A percentile compares a stretch with the other conserved stretches of the same genome.
Evolutionary conservation across 768 basidiomycete genomes (phyloP).

Genomic region (Gymnopilus junonius): DNA sequence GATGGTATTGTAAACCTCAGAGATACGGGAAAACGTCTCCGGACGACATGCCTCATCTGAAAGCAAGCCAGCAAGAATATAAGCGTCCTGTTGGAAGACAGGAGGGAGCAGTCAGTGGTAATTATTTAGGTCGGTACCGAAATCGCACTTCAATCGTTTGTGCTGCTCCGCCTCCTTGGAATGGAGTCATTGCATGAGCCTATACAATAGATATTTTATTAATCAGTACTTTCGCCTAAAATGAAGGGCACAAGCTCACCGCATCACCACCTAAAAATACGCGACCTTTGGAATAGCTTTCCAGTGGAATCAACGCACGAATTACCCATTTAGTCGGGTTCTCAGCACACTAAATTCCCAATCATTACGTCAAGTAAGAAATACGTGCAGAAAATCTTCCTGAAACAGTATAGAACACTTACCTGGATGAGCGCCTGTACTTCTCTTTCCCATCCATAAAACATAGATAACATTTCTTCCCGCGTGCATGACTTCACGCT

Average conservation of each 20-base stretch:
- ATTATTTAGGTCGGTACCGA: too few relatives aligned
- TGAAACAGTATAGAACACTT: constrained; percentile 7
- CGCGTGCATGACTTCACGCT: constrained; percentile 23
- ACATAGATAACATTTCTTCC: constrained; percentile 42
- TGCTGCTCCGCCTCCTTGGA: constrained; percentile 35
- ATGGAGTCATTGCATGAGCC: constrained; percentile 41
- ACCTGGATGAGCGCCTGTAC: constrained; percentile 49
- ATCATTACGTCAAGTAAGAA: neutral
- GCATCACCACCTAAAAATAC: constrained; percentile 57
- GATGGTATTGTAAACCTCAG: constrained; percentile 30
- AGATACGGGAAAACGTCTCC: constrained; percentile 28
- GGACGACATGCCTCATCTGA: constrained; percentile 9
- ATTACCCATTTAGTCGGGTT: constrained; percentile 49
- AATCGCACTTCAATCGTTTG: constrained; percentile 34
- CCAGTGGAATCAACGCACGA: constrained; percentile 42
- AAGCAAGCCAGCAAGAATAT: constrained; percentile 36
- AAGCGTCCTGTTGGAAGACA: constrained; percentile 38
- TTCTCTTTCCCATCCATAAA: constrained; percentile 50
- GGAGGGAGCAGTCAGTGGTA: too few relatives aligned
- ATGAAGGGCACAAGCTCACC: constrained; percentile 25
- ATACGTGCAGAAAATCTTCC: neutral
- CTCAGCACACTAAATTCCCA: constrained; percentile 36
- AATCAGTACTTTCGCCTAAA: neutral
- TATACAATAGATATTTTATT: constrained; percentile 7
- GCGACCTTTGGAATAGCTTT: constrained; percentile 40